Conservation (phyloP, 371 early-diverging fungal genomes). For the Basidiobolus meristosporus region DNA sequence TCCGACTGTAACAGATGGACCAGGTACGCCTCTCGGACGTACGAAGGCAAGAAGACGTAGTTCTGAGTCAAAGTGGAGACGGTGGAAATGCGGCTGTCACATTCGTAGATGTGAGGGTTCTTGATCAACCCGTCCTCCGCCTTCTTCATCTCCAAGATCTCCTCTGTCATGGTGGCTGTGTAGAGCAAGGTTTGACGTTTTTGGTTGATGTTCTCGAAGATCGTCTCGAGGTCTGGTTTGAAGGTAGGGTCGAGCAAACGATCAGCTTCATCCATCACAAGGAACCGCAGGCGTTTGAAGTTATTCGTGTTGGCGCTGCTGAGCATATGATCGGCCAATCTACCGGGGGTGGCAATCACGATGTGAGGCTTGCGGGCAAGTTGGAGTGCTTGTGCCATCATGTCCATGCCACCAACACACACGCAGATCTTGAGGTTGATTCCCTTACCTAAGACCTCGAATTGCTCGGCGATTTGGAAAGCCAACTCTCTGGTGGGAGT, state of each 20-base stretch:
- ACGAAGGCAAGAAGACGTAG: conserved; percentile 84
- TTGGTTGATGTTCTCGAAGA: conserved; percentile 57
- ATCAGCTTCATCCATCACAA: conserved; percentile 92
- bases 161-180: conserved; percentile 90
- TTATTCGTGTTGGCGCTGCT: conserved; percentile 45
- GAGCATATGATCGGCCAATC: conserved; percentile 83
- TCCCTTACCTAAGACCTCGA: conserved; percentile 75
- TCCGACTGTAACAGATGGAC: conserved; percentile 50
- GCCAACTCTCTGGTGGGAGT: conserved; percentile 94
- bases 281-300: conserved; percentile 13
- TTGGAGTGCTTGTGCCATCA: conserved; percentile 83
- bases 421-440: conserved; percentile 73
- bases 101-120: conserved; percentile 64
- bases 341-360: conserved; percentile 95
- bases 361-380: conserved; percentile 82
- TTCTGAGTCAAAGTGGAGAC: conserved; percentile 75
- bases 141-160: conserved; percentile 37
- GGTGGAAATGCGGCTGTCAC: conserved; percentile 52
- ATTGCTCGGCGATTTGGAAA: conserved; percentile 93
- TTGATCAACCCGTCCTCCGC: conserved; percentile 16
- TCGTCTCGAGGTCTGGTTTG: conserved; percentile 58
- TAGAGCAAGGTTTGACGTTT: conserved; percentile 84
- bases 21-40: conserved; percentile 82
- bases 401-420: conserved; percentile 93
- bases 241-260: conserved; percentile 70